Percentiles rank a stretch among this genome's conserved stretches.
These are phyloP conservation scores for Cystobasidium pallidum DNA, from an alignment of 1,284 basidiomycete species.

Conservation along the genomic window DNA sequence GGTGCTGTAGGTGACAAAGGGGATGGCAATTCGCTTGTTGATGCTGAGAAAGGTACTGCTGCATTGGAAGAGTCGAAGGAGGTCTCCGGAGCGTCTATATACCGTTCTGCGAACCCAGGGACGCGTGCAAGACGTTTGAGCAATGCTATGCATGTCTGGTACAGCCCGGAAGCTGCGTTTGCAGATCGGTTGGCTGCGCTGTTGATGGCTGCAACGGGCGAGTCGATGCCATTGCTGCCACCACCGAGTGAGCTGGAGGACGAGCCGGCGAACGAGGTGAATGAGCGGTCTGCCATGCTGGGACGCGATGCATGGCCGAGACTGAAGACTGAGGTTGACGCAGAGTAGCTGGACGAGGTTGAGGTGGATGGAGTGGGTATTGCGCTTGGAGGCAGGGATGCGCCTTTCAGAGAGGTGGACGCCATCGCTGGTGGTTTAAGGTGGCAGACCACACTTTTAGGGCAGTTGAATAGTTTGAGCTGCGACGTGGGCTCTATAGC, in stretches of 20 bases:
- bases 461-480: too few species aligned
- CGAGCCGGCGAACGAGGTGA: slow-evolving; percentile 16
- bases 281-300: slow-evolving; percentile 32
- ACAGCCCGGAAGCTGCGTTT: slow-evolving; percentile 55
- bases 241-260: slow-evolving; percentile 4
- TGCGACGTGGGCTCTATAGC: too few species aligned
- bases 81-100: slow-evolving; percentile 43
- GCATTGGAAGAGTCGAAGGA: background rate
- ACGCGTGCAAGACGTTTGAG: slow-evolving; percentile 57
- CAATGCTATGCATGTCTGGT: slow-evolving; percentile 57
- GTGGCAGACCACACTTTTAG: too few species aligned
- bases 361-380: slow-evolving; percentile 2
- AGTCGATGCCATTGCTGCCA: slow-evolving; percentile 21
- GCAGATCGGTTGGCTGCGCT: slow-evolving; percentile 32
- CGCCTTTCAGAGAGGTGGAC: slow-evolving; percentile 13
- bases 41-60: background rate
- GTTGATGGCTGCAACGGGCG: slow-evolving; percentile 22
- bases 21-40: slow-evolving; percentile 6
- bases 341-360: background rate
- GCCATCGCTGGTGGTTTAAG: slow-evolving; percentile 1
- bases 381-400: slow-evolving; percentile 21
- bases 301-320: slow-evolving; percentile 17
- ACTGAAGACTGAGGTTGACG: background rate
- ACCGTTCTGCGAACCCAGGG: slow-evolving; percentile 54
- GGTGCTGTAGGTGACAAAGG: slow-evolving; percentile 32